phyloP scores from a whole-genome alignment of 1,284 basidiomycete genomes.

The Malassezia arunalokei region DNA sequence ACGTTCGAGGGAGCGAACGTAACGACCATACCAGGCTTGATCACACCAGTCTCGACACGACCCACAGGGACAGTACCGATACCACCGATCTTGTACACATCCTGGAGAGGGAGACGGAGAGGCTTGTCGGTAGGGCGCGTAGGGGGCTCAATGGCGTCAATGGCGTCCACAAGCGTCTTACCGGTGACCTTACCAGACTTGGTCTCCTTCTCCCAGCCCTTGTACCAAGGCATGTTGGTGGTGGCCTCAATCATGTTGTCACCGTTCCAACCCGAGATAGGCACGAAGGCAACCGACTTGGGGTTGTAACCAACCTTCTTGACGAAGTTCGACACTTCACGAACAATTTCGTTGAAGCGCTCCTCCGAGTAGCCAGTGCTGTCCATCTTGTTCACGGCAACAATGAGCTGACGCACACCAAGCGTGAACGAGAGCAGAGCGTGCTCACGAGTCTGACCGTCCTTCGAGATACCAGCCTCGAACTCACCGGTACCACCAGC shows the following conservation, averaged over 20 bases:
- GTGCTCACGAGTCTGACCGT: conserved; percentile 99
- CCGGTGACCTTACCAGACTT: conserved; percentile 86
- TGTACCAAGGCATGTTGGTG: conserved; percentile 93
- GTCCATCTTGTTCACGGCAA: conserved; percentile 99
- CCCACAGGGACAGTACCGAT: conserved; percentile 99
- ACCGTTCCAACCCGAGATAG: conserved; percentile 99
- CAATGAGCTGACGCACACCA: conserved; percentile 99
- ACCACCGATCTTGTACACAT: conserved; percentile 99
- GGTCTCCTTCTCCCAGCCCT: conserved; percentile 62
- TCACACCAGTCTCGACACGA: conserved; percentile 99
- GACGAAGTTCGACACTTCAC: conserved; percentile 98
- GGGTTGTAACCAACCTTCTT: conserved; percentile 99
- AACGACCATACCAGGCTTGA: conserved; percentile 97
- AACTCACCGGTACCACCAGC: conserved; percentile 99
- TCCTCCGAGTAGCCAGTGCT: conserved; percentile 97
- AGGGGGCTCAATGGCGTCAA: conserved; percentile 98
- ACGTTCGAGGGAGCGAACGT: conserved; percentile 92
- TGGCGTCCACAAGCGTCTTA: conserved; percentile 98
- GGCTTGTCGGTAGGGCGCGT: conserved; percentile 95
- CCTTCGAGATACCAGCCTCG: conserved; percentile 99
- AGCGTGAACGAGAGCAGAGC: conserved; percentile 99
- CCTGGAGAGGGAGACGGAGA: conserved; percentile 99
- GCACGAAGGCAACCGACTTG: conserved; percentile 93
- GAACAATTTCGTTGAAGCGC: conserved; percentile 99
- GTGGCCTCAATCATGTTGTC: conserved; percentile 96